Evolutionary conservation across 2,329 filamentous ascomycete genomes (phyloP), one percentile per base, ranked within the genome.

Genomic region (Sporothrix phasma): DNA sequence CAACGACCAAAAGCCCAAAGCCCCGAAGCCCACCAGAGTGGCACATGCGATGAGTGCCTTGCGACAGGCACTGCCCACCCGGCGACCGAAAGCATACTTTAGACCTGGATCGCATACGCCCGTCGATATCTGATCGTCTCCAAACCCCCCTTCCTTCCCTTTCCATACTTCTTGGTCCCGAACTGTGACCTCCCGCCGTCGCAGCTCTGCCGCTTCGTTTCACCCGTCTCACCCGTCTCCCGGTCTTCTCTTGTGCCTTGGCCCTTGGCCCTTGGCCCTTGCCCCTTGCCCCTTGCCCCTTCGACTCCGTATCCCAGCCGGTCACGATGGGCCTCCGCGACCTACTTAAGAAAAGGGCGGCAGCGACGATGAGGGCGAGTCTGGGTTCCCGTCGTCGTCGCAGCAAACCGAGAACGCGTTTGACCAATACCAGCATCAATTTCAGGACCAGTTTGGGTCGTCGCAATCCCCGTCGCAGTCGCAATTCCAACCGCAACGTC

Each of bases 291-390:
- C n/a, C 31, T 54, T n/a, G 17, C n/a, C 49, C 49, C n/a, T n/a
- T 17, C 31, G 49, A 22, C 24, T 24, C 17, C n/a, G 17, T 15
- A 15, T 8, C 19, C 29, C n/a, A n/a, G 34, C 34, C 15, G 10
- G 34, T 31, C 41, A 61, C 31, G 22, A 68, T 68, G 67, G 67
- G 65, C 15, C 29, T 65, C 5, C 67, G 67, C 49, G 59, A 46
- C 19, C 37, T 66, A 1, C 17, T 67, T 3, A 66, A 66, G 58
- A 68, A 66, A 66, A 64, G 53, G 62, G 65, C 43, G 65, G 45
- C 58, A 39, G n/a, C 53, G 64, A 61, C 41, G 53, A 59, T 31
- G 56, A 65, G 19, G 43, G 47, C 51, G 62, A 60, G 3, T 13
- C 37, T 5, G 34, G 17, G 17, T 43, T 26, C 47, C 39, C 15